Evolutionary conservation across 164 flowering plant genomes (phyloP), one percentile per base, ranked within the genome.

Genomic region (Dillenia turbinata): DNA sequence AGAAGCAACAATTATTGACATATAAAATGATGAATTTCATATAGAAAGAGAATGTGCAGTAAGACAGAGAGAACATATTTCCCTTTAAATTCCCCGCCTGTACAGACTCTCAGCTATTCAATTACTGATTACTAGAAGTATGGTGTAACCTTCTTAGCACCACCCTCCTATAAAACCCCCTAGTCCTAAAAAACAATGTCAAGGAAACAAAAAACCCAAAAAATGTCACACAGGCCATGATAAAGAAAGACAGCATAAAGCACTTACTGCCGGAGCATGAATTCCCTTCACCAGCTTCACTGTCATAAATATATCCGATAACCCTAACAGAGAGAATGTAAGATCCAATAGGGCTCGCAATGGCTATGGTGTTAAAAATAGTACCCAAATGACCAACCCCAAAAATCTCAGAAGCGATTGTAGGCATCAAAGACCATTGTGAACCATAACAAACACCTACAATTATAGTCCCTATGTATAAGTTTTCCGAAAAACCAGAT

Each of bases 361-460:
- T 68, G 14, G 97, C 75, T 33, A 94, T 88, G 53, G 96, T 88
- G 81, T 94, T 89, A 76, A 91, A 89, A 55, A 85, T 81, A 9
- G 97, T 92, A 8, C 94, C 96, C 84, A 89, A 69, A 58, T 89
- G 85, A 43, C 62, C 24, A 12, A 86, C 71, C 9, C 97, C 96
- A 69, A 87, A 94, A 53, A 91, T 73, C 73, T 91, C 97, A 2
- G 89, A 85, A 44, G 89, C 75, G 49, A 91, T 87, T 10, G 93
- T 88, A 8, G 97, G 98, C 98, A 94, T 94, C 61, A 94, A 73
- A 0, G 97, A 90, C 92, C 97, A 89, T 61, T 90, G 96, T 5
- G 89, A 85, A 44, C 98, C 98, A 70, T 90, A 89, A 65, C 95
- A 84, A 49, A 90, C 70, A 44, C 97, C 97, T 2, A 94, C 95